Evolutionary conservation across 805 yeast genomes (phyloP).

Genomic region (Candida parachauliodes): DNA sequence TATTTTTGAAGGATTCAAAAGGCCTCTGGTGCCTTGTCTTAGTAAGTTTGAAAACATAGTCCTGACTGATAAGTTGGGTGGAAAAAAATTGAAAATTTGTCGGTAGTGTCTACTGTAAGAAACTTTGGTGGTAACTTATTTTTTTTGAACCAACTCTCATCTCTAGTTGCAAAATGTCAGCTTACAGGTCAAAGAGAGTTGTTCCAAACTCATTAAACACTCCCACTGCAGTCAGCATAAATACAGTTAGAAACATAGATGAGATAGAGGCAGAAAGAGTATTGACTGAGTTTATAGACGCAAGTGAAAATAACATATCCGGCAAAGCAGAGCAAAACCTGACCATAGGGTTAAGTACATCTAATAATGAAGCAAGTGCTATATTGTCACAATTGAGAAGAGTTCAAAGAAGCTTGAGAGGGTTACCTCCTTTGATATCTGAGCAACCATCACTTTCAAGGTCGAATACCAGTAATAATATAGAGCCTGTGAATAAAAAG

Average conservation of each 20-base stretch:
- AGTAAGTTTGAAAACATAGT: conserved; percentile 10
- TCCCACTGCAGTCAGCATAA: conserved; percentile 41
- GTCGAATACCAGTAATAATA: conserved; percentile 14
- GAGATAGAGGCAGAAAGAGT: conserved; percentile 45
- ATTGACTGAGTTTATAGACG: conserved; percentile 40
- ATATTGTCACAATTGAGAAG: conserved; percentile 63
- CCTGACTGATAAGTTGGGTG: not conserved
- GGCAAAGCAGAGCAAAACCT: conserved; percentile 22
- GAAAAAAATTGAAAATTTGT: not conserved
- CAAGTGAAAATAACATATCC: conserved; percentile 30
- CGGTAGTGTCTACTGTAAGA: not conserved
- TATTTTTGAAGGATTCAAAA: conserved; percentile 4
- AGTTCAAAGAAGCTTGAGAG: conserved; percentile 74
- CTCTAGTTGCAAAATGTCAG: conserved; percentile 17
- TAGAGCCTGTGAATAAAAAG: conserved; percentile 18
- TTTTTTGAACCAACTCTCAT: conserved; percentile 1
- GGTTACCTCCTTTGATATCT: conserved; percentile 59
- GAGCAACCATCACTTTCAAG: conserved; percentile 21
- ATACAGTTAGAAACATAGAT: conserved; percentile 23
- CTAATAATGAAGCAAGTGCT: conserved; percentile 21
- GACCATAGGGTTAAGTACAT: conserved; percentile 22
- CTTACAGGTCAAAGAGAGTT: conserved; percentile 39
- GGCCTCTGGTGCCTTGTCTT: conserved; percentile 9
- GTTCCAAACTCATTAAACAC: conserved; percentile 44
- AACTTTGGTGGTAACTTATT: too few relatives aligned